These are phyloP conservation scores for Mucor saturninus DNA, from an alignment of 371 early-diverging fungal genomes.

Conservation along the genomic window DNA sequence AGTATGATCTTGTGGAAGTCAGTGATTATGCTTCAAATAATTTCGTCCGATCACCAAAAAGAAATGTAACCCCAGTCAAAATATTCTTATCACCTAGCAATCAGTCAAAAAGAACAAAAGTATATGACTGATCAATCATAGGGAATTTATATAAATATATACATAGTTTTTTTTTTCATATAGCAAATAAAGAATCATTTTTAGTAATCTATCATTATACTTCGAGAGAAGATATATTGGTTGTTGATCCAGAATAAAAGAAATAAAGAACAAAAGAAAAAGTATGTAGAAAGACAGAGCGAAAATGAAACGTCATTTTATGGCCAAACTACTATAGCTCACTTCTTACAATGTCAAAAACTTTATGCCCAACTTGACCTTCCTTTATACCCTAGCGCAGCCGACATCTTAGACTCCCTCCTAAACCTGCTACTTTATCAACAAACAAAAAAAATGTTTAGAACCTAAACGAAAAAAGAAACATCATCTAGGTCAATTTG, in stretches of 20 bases:
- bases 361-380: slow-evolving; percentile 22
- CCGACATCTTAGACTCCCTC: slow-evolving; percentile 22
- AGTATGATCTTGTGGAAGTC: background rate
- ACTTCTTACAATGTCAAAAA: slow-evolving; percentile 18
- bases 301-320: slow-evolving; percentile 11
- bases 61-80: slow-evolving; percentile 13
- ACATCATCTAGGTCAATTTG: slow-evolving; percentile 11
- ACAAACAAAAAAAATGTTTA: background rate
- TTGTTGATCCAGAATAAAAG: slow-evolving; percentile 17
- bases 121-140: slow-evolving; percentile 12
- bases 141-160: slow-evolving; percentile 11
- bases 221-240: slow-evolving; percentile 16
- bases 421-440: slow-evolving; percentile 18
- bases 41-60: slow-evolving; percentile 7
- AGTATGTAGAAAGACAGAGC: slow-evolving; percentile 9
- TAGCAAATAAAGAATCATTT: slow-evolving; percentile 11
- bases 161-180: background rate
- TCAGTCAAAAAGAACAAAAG: slow-evolving; percentile 22
- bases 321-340: slow-evolving; percentile 21
- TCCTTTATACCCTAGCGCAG: slow-evolving; percentile 22
- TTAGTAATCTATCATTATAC: slow-evolving; percentile 14
- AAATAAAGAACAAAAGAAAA: slow-evolving; percentile 12
- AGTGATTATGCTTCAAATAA: background rate
- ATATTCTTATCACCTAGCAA: slow-evolving; percentile 16
- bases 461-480: slow-evolving; percentile 7